A percentile compares a stretch with the other conserved stretches of the same genome.
Evolutionary conservation across 2,329 filamentous ascomycete species (phyloP).

Genomic region (Verticillium tricorpus): DNA sequence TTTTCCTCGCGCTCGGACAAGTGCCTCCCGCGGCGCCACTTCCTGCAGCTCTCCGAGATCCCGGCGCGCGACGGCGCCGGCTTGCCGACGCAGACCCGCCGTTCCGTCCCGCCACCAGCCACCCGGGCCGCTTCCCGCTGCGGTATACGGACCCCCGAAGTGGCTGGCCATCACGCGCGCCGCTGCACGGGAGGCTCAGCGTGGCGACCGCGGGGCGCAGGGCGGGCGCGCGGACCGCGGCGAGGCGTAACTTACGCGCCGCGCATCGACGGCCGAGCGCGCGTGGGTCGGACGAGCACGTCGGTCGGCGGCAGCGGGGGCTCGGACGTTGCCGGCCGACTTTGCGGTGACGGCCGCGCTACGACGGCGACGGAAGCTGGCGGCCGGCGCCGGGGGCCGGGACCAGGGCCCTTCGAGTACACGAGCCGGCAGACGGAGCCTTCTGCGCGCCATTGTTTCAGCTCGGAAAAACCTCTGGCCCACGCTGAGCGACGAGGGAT

Average conservation of each 20-base stretch:
- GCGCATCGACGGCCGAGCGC: constrained; percentile 63
- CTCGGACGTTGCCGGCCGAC: constrained; percentile 73
- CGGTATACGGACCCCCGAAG: constrained; percentile 87
- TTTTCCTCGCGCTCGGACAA: constrained; percentile 98
- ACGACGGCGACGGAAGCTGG: constrained; percentile 48
- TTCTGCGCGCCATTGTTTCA: constrained; percentile 82
- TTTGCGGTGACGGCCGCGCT: constrained; percentile 73
- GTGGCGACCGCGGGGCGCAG: constrained; percentile 56
- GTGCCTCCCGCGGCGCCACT: constrained; percentile 73
- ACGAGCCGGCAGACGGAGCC: constrained; percentile 78
- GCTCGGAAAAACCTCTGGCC: constrained; percentile 73
- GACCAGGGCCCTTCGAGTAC: constrained; percentile 74
- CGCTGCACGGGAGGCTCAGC: constrained; percentile 62
- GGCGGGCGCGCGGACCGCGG: constrained; percentile 60
- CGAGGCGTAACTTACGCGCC: constrained; percentile 62
- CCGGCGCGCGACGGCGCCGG: constrained; percentile 27
- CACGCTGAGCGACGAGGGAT: constrained; percentile 67
- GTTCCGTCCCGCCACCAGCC: constrained; percentile 12
- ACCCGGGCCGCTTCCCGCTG: constrained; percentile 50
- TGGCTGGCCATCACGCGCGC: constrained; percentile 91
- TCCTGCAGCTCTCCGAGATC: constrained; percentile 73
- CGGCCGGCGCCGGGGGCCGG: constrained; percentile 55
- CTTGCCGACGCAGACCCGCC: neutral
- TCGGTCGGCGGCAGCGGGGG: constrained; percentile 58
- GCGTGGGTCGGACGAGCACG: constrained; percentile 76